A percentile compares a stretch with the other conserved stretches of the same genome.
phyloP scores from a whole-genome alignment of 306 rosid species.

The Prinsepia uniflora region DNA sequence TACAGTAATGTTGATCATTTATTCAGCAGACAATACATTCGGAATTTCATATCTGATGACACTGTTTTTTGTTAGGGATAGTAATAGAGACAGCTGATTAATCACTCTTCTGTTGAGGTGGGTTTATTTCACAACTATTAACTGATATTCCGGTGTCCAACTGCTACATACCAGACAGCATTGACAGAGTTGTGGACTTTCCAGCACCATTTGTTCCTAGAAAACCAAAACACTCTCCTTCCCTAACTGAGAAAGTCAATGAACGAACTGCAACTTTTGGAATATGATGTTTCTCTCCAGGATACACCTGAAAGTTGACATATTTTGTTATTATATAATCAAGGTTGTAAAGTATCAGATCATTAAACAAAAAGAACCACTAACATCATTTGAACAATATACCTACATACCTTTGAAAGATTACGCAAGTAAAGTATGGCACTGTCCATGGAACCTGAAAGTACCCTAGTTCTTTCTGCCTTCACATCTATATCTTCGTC shows the following conservation, averaged over 20 bases:
- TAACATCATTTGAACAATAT: conserved; percentile 20
- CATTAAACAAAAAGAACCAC: conserved; percentile 17
- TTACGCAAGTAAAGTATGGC: conserved; percentile 76
- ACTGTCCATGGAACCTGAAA: conserved; percentile 78
- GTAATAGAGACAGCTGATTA: too few species aligned
- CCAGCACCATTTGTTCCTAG: conserved; percentile 99
- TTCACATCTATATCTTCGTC: conserved; percentile 82
- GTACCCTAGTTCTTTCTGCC: conserved; percentile 82
- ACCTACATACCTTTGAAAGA: conserved; percentile 71
- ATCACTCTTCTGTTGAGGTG: too few species aligned
- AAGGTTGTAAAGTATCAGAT: background rate
- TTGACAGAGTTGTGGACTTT: conserved; percentile 87
- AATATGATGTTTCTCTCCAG: conserved; percentile 50
- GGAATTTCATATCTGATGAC: too few species aligned
- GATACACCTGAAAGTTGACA: conserved; percentile 60
- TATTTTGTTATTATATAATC: conserved; percentile 6
- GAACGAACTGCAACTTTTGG: conserved; percentile 83
- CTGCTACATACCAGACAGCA: conserved; percentile 64
- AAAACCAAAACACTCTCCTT: conserved; percentile 95
- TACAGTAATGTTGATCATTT: too few species aligned
- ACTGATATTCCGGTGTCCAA: background rate
- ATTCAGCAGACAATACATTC: too few species aligned
- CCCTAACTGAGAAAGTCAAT: conserved; percentile 86
- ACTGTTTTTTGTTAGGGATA: too few species aligned
- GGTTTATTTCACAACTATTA: too few species aligned